Evolutionary conservation across 306 rosid species (phyloP), one percentile per base, ranked within the genome.

Genomic region (Citrullus mucosospermus): DNA sequence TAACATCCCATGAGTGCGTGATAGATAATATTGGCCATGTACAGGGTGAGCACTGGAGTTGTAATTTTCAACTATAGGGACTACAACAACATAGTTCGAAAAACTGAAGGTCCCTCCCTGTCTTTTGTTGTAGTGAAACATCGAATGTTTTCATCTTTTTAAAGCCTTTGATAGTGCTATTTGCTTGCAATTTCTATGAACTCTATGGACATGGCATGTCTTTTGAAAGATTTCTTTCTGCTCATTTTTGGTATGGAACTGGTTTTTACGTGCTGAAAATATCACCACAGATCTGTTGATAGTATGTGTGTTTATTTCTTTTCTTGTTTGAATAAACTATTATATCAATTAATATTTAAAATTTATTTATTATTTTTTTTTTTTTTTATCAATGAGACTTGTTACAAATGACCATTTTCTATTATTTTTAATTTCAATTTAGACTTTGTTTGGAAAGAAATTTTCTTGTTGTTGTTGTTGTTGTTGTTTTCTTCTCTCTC

Each of bases 21-120:
- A 73, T 55, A 51, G 44, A 28, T 13, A 71, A 50, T 51, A 50
- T 30, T 73, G 59, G 77, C 61, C 46, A 75, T 81, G 59, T 85
- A 57, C 80, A 95, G 99, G 90, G 83, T 82, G 84, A 87, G 82
- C 79, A 86, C 86, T 73, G 97, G 91, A 85, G 84, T 90, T 81
- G 99, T 95, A 79, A 85, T 95, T 78, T 95, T 95, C 88, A 95
- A 95, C 88, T 95, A 95, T 81, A 89, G 88, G 80, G 97, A 92
- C 89, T 87, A 87, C 84, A 86, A 87, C 88, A 88, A 85, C 85
- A 83, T 75, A 44, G 82, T 88, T 75, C 91, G 86, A 41, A 92
- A 92, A 87, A 95, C 97, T 81, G 99, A 95, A 95, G 97, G 99
- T 95, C 85, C 77, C 44, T 84, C 77, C 81, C 63, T 28, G 16